Percentiles rank a stretch among this genome's conserved stretches.
Evolutionary conservation across 2,329 filamentous ascomycete genomes (phyloP).

Genomic region (Trichoderma pleuroti): DNA sequence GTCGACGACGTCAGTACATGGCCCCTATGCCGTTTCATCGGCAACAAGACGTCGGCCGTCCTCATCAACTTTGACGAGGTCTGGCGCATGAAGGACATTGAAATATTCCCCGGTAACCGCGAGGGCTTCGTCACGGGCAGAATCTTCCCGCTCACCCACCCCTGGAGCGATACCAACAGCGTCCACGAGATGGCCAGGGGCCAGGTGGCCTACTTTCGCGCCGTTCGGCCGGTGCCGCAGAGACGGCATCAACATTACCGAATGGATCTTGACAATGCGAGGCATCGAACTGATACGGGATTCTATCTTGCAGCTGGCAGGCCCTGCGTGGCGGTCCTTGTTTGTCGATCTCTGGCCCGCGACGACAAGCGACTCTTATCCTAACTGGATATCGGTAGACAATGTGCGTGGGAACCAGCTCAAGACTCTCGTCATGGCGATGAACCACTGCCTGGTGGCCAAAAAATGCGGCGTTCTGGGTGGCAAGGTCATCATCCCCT

Average conservation of each 20-base stretch:
- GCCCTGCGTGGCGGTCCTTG: slow-evolving; percentile 24
- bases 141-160: slow-evolving; percentile 27
- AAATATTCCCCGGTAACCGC: slow-evolving; percentile 25
- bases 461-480: slow-evolving; percentile 26
- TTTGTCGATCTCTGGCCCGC: slow-evolving; percentile 27
- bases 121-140: slow-evolving; percentile 29
- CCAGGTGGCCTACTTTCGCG: slow-evolving; percentile 24
- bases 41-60: slow-evolving; percentile 25
- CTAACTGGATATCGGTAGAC: slow-evolving; percentile 35
- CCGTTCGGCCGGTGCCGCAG: slow-evolving; percentile 18
- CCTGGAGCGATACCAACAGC: slow-evolving; percentile 25
- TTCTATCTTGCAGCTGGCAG: slow-evolving; percentile 21
- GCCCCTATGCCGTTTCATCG: slow-evolving; percentile 29
- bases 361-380: slow-evolving; percentile 27
- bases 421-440: slow-evolving; percentile 27
- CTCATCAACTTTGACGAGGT: slow-evolving; percentile 28
- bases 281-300: neutral
- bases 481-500: slow-evolving; percentile 22
- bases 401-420: slow-evolving; percentile 26
- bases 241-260: slow-evolving; percentile 24
- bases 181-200: slow-evolving; percentile 20
- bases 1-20: slow-evolving; percentile 26
- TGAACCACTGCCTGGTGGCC: slow-evolving; percentile 33
- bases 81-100: slow-evolving; percentile 23
- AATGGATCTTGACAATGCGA: slow-evolving; percentile 29